Evolutionary conservation across 208 protist genomes (phyloP), one percentile per base, ranked within the genome.

Genomic region (Zelonia costaricensis): DNA sequence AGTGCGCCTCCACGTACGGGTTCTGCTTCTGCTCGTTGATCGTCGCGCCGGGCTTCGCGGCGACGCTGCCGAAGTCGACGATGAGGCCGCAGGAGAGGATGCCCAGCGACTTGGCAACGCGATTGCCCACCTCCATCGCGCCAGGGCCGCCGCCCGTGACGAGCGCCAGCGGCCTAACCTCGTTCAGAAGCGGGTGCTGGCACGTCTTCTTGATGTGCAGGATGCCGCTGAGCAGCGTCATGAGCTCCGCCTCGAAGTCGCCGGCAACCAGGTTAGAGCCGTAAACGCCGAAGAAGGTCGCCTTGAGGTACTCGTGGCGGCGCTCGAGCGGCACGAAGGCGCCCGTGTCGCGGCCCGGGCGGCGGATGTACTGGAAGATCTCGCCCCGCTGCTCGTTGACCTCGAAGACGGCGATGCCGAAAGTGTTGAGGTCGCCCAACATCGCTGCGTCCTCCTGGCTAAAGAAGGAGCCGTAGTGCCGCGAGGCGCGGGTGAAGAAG

Each of bases 21-120:
- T 97, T 97, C 63, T 87, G 85, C 57, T 84, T 90, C 75, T 97
- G 93, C 59, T 97, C 93, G 76, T 97, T 97, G 70, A 97, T 94
- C 12, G 84, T 93, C n/a, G 81, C 76, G 7, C 89, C 89, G 25
- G 88, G 88, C 55, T 91, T 95, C 8, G 73, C 40, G 13, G 91
- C 62, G 27, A 93, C 76, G 54, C 86, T 86, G 56, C 88, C 82
- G 64, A 97, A 96, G 62, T 97, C 92, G n/a, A 95, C 89, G 59
- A 97, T 76, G 44, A 95, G 71, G 45, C 89, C 93, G 67, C 88
- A 95, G 2, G 88, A 95, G 39, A 97, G 76, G 43, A 97, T 96
- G 42, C 91, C 89, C 27, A 95, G 80, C 3, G 85, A 89, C 68
- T 82, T 84, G 43, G 93, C 91, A 1, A 97, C 93, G 20, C 89